A percentile compares a stretch with the other conserved stretches of the same genome.
These are phyloP conservation scores for Boeremia lycopersici DNA, from an alignment of 2,329 filamentous ascomycete species.

Conservation along the genomic window DNA sequence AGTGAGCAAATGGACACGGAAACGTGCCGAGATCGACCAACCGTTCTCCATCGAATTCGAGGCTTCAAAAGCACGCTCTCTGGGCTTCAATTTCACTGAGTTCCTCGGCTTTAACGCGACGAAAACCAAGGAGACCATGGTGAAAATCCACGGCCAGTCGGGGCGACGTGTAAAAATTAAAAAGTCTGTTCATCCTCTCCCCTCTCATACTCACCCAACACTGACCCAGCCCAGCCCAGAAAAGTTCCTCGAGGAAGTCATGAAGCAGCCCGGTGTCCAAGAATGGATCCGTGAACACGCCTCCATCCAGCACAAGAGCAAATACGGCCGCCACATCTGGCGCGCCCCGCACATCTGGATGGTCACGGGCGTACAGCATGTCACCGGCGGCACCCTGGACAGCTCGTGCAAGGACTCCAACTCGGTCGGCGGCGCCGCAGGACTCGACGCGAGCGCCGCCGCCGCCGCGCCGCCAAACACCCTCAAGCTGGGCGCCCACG, in stretches of 20 bases:
- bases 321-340: not conserved
- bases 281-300: conserved; percentile 1
- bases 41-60: not conserved
- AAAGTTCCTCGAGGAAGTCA: not conserved
- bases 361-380: not conserved
- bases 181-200: not conserved
- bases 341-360: conserved; percentile 3
- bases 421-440: not conserved
- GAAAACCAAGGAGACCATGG: not conserved
- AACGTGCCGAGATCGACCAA: not conserved
- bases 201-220: not conserved
- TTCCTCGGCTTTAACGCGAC: not conserved
- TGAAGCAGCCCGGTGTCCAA: not conserved
- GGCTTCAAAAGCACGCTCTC: not conserved
- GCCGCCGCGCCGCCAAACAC: not conserved
- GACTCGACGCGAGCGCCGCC: not conserved
- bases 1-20: not conserved
- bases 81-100: not conserved
- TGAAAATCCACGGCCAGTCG: not conserved
- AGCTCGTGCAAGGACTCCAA: not conserved
- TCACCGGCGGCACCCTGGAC: not conserved
- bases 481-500: not conserved
- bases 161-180: not conserved
- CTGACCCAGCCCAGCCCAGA: not conserved
- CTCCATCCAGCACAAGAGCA: not conserved